Base-by-base conservation (phyloP, 2,329 filamentous ascomycete species). In the Talaromyces sp. region DNA sequence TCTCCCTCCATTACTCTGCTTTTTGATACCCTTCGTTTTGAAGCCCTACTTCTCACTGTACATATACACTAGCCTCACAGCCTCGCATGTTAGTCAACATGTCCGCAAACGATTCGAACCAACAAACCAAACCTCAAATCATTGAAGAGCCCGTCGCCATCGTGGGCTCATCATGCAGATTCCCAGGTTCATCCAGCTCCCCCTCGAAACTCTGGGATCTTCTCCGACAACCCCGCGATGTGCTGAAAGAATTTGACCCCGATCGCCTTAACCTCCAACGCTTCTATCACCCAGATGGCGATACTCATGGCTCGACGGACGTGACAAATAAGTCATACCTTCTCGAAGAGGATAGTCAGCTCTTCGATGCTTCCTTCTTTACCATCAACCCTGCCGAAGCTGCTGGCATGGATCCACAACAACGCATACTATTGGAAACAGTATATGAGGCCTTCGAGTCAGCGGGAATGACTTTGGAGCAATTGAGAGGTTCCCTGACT, bases 381-480 rank as follows among this genome's bases (percentile, higher is more conserved):
- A 54, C 52, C 9, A 54, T 62, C 14, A 38, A 35, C 1, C 41
- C 43, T 17, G 27, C 32, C 4, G 61, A 62, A 43, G 61, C 58
- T 7, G 35, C 21, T 3, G 21, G 51, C 7, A 62, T 62, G 24
- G 61, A 62, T 35, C 61, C 61, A 2, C 61, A 62, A 32, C 61
- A 60, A 51, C 0, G 77, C 71, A 4, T 78, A 74, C 56, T 76
- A 21, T 17, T 62, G 49, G 61, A 62, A 46, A 52, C 21, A 10
- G 55, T 78, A 0, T 82, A 80, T 62, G 74, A 81, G 50, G 72
- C 73, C 7, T 62, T 65, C 50, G 71, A 65, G 38, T 38, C 55
- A 19, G 65, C 66, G 11, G 67, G 67, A 14, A 43, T 64, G 19
- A 63, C 52, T 60, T 58, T 66, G 41, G 63, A 64, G 31, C 56